Conservation (phyloP, 495 filamentous ascomycete genomes). For the Neurospora sp. region DNA sequence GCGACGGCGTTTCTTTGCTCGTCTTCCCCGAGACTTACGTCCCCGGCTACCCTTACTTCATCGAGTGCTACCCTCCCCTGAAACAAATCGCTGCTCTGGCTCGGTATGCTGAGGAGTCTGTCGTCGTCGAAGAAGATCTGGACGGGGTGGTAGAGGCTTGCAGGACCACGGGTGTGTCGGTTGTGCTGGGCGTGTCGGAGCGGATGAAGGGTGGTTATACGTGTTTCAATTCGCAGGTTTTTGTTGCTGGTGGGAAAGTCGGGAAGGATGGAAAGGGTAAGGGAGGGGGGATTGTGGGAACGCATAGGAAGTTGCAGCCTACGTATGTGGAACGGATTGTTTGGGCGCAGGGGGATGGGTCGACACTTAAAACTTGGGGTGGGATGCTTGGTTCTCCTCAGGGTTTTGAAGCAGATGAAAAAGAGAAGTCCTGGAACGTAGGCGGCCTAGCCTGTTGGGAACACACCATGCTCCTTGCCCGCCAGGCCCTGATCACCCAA, state of each 20-base stretch:
- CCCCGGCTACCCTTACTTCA: slow-evolving; percentile 27
- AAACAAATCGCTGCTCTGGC: slow-evolving; percentile 16
- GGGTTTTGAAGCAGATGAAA: slow-evolving; percentile 1
- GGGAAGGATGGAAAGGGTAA: no score
- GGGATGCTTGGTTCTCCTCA: neutral
- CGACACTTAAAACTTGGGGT: slow-evolving; percentile 19
- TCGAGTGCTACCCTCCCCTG: slow-evolving; percentile 24
- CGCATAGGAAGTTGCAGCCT: slow-evolving; percentile 40
- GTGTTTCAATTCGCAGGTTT: slow-evolving; percentile 35
- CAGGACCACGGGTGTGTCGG: slow-evolving; percentile 16
- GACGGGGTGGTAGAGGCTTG: slow-evolving; percentile 26
- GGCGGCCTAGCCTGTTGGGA: slow-evolving; percentile 42
- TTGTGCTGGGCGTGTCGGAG: slow-evolving; percentile 30
- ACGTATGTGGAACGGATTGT: slow-evolving; percentile 38
- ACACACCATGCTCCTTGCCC: slow-evolving; percentile 36
- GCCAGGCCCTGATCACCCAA: slow-evolving; percentile 31
- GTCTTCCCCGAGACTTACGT: slow-evolving; percentile 30
- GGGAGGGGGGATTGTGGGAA: slow-evolving; percentile 26
- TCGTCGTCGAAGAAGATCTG: slow-evolving; percentile 26
- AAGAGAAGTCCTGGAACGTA: slow-evolving; percentile 22
- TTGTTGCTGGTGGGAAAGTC: slow-evolving; percentile 20
- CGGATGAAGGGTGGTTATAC: slow-evolving; percentile 27
- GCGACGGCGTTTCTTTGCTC: slow-evolving; percentile 19
- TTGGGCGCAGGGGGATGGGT: slow-evolving; percentile 35
- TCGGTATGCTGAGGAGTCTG: slow-evolving; percentile 23